A percentile compares a stretch with the other conserved stretches of the same genome.
These are phyloP conservation scores for Cladosporium sp. DNA, from an alignment of 2,329 filamentous ascomycete species.

Conservation along the genomic window DNA sequence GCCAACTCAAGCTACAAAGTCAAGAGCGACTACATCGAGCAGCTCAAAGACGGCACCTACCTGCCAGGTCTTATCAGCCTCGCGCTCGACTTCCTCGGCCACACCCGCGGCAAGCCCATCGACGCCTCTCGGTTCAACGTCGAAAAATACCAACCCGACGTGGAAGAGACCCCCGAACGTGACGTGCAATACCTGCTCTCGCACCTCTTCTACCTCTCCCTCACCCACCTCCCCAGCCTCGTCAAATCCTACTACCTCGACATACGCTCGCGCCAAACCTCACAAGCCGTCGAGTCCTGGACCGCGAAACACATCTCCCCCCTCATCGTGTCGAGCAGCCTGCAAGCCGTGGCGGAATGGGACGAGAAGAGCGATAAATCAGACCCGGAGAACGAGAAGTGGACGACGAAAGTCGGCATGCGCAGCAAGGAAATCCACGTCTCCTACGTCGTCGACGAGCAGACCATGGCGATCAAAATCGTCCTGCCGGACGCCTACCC, in stretches of 20 bases:
- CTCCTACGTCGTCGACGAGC: slow-evolving; percentile 83
- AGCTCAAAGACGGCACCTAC: slow-evolving; percentile 70
- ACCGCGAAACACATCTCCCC: slow-evolving; percentile 77
- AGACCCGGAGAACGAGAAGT: slow-evolving; percentile 47
- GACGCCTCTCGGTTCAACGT: slow-evolving; percentile 68
- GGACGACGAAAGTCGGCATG: slow-evolving; percentile 67
- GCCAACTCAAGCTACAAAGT: slow-evolving; percentile 62
- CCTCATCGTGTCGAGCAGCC: slow-evolving; percentile 60
- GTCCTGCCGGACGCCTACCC: slow-evolving; percentile 78
- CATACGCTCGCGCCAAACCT: slow-evolving; percentile 73
- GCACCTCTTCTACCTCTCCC: slow-evolving; percentile 77
- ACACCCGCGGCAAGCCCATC: slow-evolving; percentile 67
- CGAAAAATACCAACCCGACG: slow-evolving; percentile 55
- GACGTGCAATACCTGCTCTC: slow-evolving; percentile 80
- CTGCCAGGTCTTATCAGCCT: slow-evolving; percentile 70
- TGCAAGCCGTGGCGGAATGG: slow-evolving; percentile 69
- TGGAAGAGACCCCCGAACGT: slow-evolving; percentile 59
- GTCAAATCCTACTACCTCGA: slow-evolving; percentile 83
- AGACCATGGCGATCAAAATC: slow-evolving; percentile 77
- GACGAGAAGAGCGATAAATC: slow-evolving; percentile 38
- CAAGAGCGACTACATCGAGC: slow-evolving; percentile 72
- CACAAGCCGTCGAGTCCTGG: slow-evolving; percentile 75
- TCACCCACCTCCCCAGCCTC: slow-evolving; percentile 72
- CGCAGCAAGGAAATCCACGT: slow-evolving; percentile 73
- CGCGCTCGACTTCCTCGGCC: slow-evolving; percentile 78